Evolutionary conservation across 2,329 filamentous ascomycete species (phyloP), one percentile per base, ranked within the genome.

Genomic region (Monosporascus sp.): DNA sequence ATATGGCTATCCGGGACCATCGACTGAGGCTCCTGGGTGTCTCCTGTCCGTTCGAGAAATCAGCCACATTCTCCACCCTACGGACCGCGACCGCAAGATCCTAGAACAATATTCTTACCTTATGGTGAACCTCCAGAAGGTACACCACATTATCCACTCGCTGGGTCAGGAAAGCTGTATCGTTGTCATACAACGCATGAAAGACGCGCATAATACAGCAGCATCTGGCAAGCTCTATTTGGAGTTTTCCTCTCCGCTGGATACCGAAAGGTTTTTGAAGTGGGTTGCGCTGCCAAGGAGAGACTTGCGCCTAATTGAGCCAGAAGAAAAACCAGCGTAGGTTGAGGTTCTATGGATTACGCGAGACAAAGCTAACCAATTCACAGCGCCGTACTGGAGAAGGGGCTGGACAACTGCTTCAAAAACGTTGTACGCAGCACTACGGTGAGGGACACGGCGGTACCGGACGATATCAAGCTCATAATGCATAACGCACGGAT

Each of bases 51-150:
- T 61, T 34, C 52, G 54, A 46, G 53, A 60, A 26, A 44, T 64
- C 19, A 64, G 61, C 38, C 52, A 58, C 27, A 60, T 63, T 20
- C 56, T 69, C 26, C 54, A 54, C 19, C 63, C 66, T 11, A 57
- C 57, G 11, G 53, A 64, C 50, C 34, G 56, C 7, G 31, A 56
- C 9, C 55, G 58, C 3, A 37, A 58, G 1, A 5, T 57, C 1
- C 41, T 66, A 45, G 46, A 53, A 27, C 5, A 58, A 14, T 60
- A 61, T 27, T 22, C 43, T 37, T 66, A 61, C 54, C 51, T 63
- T 19, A 60, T 52, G 7, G 46, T 69, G 26, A 60, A 66, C 48
- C 31, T 65, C n/a, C 37, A 40, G 3, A 60, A 56, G 16, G 48
- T 57, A 14, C 51, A 41, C 4, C 2, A 2, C 8, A 48, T 61